Percentiles rank a stretch among this genome's conserved stretches.
Conservation (phyloP, 805 yeast species). For the Kluyveromyces lactis region DNA sequence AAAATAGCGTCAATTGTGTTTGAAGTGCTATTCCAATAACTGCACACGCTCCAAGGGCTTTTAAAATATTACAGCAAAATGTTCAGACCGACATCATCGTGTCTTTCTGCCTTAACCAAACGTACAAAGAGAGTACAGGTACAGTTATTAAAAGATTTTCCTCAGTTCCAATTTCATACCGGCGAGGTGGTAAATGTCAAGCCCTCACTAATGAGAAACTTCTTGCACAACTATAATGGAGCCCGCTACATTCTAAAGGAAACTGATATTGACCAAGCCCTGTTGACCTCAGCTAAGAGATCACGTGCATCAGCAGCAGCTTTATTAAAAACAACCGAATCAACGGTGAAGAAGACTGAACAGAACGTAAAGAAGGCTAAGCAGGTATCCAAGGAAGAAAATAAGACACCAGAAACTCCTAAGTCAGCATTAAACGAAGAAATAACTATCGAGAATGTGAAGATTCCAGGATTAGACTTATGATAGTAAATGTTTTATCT, state of each 20-base stretch:
- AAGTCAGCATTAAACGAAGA: constrained; percentile 13
- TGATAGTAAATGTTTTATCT: no score
- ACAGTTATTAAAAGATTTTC: constrained; percentile 65
- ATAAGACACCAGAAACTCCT: constrained; percentile 6
- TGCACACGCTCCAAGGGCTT: not conserved
- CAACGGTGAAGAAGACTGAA: constrained; percentile 3
- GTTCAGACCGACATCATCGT: constrained; percentile 27
- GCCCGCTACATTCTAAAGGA: constrained; percentile 55
- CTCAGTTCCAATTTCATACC: constrained; percentile 45
- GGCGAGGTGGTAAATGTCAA: constrained; percentile 72
- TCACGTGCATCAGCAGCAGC: constrained; percentile 7
- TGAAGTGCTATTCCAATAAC: no score
- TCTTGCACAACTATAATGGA: constrained; percentile 58
- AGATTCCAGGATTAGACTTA: constrained; percentile 24
- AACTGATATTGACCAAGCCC: constrained; percentile 16
- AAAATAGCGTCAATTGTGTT: no score
- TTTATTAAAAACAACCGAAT: not conserved
- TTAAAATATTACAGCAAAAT: not conserved
- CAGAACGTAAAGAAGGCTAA: not conserved
- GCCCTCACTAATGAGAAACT: constrained; percentile 78
- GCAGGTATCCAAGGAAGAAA: constrained; percentile 1
- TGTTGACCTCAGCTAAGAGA: constrained; percentile 10
- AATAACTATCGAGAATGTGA: constrained; percentile 19
- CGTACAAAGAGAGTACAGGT: constrained; percentile 53
- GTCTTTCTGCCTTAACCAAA: constrained; percentile 34